Percentiles rank a stretch among this genome's conserved stretches.
phyloP scores from a whole-genome alignment of 177 flowering plant genomes.

The Vitis hybrid region DNA sequence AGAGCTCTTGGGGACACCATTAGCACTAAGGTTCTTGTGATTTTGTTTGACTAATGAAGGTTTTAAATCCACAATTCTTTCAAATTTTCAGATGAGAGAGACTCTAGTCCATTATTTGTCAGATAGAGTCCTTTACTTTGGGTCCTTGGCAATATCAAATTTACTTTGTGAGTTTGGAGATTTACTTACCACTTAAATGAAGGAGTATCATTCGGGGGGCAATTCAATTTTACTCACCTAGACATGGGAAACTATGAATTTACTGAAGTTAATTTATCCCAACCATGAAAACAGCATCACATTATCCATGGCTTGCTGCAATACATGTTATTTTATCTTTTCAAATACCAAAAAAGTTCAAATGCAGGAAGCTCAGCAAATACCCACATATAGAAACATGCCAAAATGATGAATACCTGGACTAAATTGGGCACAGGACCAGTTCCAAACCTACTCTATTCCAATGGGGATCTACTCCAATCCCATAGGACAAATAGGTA shows the following conservation, averaged over 20 bases:
- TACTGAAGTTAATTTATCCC: slow-evolving; percentile 59
- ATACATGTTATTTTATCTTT: slow-evolving; percentile 70
- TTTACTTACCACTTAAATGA: no score
- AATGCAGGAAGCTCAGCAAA: not conserved
- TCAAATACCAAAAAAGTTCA: slow-evolving; percentile 24
- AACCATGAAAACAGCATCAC: slow-evolving; percentile 96
- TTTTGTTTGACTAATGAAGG: no score
- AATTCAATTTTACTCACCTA: not conserved
- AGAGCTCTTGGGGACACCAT: no score
- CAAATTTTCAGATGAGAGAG: no score
- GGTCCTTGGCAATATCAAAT: no score
- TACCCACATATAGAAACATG: slow-evolving; percentile 1
- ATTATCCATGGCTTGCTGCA: slow-evolving; percentile 85
- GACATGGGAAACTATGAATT: not conserved
- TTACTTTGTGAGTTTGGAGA: no score
- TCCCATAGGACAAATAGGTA: not conserved
- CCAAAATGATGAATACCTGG: not conserved
- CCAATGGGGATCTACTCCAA: not conserved
- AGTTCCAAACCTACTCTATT: not conserved
- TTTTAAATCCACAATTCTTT: no score
- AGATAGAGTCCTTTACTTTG: no score
- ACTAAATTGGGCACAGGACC: not conserved
- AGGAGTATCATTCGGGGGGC: no score
- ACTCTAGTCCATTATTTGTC: no score
- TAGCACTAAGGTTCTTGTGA: no score